Conservation (phyloP, 768 basidiomycete genomes). For the Rhodotorula graminis region DNA sequence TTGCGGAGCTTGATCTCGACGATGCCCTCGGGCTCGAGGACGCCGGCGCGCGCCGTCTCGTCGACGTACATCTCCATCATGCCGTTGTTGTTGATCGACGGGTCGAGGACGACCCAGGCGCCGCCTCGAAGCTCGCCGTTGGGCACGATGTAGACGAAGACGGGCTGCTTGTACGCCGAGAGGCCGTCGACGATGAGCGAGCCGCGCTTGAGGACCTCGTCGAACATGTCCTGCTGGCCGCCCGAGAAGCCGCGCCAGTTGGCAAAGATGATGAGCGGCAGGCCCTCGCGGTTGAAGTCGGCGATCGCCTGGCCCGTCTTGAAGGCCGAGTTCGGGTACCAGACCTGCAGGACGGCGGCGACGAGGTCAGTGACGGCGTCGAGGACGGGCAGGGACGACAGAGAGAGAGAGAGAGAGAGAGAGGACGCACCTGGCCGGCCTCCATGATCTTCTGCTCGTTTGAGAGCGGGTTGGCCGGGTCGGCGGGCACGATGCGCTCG, state of each 20-base stretch:
- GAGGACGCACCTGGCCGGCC: slow-evolving; percentile 66
- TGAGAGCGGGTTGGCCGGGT: slow-evolving; percentile 92
- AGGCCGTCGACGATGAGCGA: slow-evolving; percentile 88
- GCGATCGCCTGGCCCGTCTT: slow-evolving; percentile 99
- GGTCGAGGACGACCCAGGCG: slow-evolving; percentile 98
- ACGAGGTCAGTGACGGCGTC: too few species aligned
- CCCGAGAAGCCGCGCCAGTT: slow-evolving; percentile 99
- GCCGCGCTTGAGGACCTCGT: slow-evolving; percentile 44
- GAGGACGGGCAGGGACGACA: neutral
- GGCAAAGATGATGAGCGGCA: slow-evolving; percentile 96
- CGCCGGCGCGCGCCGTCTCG: slow-evolving; percentile 89
- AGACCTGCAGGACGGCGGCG: slow-evolving; percentile 55
- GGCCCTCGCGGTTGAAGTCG: slow-evolving; percentile 93
- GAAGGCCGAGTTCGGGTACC: slow-evolving; percentile 99
- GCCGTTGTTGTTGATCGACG: slow-evolving; percentile 90
- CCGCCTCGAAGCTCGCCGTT: slow-evolving; percentile 98
- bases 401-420: neutral
- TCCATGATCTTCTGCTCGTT: slow-evolving; percentile 98
- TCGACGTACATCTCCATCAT: slow-evolving; percentile 97
- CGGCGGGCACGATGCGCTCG: slow-evolving; percentile 92
- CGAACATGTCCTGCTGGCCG: slow-evolving; percentile 91
- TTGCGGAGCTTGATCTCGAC: slow-evolving; percentile 97
- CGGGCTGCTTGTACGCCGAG: slow-evolving; percentile 92
- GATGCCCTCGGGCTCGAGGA: slow-evolving; percentile 90
- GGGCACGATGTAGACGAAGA: slow-evolving; percentile 96